phyloP scores from a whole-genome alignment of 192 early-diverging fungal species.

The Coemansia sp. region DNA sequence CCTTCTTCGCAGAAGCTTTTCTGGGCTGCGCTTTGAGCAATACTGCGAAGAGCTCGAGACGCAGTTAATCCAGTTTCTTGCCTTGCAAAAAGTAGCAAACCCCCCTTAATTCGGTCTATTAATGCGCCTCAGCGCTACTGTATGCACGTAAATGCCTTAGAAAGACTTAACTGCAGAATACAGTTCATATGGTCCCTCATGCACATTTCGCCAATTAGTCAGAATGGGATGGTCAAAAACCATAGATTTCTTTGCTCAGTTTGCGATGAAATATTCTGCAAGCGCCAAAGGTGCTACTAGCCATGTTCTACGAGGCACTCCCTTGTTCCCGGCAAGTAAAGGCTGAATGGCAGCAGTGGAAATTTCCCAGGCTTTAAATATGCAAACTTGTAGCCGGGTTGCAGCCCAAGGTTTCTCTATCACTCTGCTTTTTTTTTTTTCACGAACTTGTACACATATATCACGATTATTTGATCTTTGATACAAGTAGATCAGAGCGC shows the following conservation, averaged over 20 bases:
- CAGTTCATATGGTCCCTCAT: constrained; percentile 1
- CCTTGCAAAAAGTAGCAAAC: too few species aligned
- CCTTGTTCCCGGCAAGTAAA: constrained; percentile 4
- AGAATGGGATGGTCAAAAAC: neutral
- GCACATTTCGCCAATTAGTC: constrained; percentile 12
- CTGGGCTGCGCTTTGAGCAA: neutral
- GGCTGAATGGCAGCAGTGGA: too few species aligned
- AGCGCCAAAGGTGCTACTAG: constrained; percentile 1
- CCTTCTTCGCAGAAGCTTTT: too few species aligned
- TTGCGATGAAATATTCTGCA: neutral
- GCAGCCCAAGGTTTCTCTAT: too few species aligned
- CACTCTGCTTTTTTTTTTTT: neutral
- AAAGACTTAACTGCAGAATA: constrained; percentile 13
- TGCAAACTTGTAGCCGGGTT: too few species aligned
- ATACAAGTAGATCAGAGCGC: neutral
- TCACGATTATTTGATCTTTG: neutral
- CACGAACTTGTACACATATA: constrained; percentile 3
- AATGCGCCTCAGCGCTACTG: constrained; percentile 1
- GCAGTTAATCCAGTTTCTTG: constrained; percentile 6
- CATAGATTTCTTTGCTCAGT: too few species aligned
- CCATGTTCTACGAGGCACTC: neutral
- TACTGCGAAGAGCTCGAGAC: neutral
- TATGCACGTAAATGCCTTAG: constrained; percentile 5
- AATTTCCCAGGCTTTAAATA: too few species aligned
- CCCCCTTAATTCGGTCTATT: too few species aligned